Evolutionary conservation across 805 yeast genomes (phyloP).

Genomic region (Vanderwaltozyma verrucispora): DNA sequence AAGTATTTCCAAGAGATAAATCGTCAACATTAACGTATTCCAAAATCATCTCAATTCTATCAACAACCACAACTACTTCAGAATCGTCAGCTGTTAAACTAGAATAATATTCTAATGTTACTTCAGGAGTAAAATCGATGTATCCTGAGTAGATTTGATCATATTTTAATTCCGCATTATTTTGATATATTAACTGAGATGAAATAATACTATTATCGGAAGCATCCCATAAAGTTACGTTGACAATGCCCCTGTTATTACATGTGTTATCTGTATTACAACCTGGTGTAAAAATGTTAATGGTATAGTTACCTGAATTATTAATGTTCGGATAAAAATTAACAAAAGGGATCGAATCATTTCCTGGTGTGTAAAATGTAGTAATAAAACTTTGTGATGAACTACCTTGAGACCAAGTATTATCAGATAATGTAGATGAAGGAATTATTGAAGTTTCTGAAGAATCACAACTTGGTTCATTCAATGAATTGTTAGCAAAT

Average conservation of each 20-base stretch:
- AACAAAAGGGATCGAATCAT: conserved; percentile 27
- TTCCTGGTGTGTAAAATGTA: conserved; percentile 26
- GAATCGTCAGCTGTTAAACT: conserved; percentile 22
- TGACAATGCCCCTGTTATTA: conserved; percentile 58
- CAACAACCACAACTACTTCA: conserved; percentile 51
- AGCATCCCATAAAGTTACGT: conserved; percentile 49
- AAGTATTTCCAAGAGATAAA: neutral
- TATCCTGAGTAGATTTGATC: conserved; percentile 69
- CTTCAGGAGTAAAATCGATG: conserved; percentile 38
- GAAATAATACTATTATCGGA: conserved; percentile 32
- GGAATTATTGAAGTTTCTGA: conserved; percentile 5
- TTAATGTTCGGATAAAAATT: conserved; percentile 59
- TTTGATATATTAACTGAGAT: conserved; percentile 51
- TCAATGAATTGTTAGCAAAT: conserved; percentile 66
- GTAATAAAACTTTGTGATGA: conserved; percentile 22
- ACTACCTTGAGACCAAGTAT: conserved; percentile 25
- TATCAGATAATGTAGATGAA: conserved; percentile 20
- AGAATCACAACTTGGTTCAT: conserved; percentile 50
- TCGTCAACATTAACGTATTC: neutral
- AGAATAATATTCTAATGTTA: conserved; percentile 33
- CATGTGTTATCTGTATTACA: conserved; percentile 65
- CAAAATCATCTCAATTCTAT: conserved; percentile 39
- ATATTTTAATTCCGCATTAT: conserved; percentile 69
- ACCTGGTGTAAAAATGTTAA: conserved; percentile 79
- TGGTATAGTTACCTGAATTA: conserved; percentile 62